Conservation (phyloP, 2,329 filamentous ascomycete species). For the Cladosporium cucumerinum region DNA sequence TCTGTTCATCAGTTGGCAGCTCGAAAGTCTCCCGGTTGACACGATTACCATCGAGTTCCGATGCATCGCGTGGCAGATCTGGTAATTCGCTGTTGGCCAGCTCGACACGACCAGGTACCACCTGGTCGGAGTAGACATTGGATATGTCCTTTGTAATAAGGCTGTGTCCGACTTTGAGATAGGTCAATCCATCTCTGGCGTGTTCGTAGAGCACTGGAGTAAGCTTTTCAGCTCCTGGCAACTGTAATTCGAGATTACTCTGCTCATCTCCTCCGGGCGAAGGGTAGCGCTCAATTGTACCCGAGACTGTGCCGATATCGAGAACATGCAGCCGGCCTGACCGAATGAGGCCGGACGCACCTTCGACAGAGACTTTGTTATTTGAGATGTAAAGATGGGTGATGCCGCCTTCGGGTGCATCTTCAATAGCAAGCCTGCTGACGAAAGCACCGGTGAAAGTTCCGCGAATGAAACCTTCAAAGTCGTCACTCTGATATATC, state of each 20-base stretch:
- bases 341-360: conserved; percentile 51
- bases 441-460: conserved; percentile 50
- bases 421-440: conserved; percentile 54
- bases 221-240: conserved; percentile 54
- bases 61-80: conserved; percentile 19
- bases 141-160: conserved; percentile 45
- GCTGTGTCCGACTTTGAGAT: conserved; percentile 54
- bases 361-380: conserved; percentile 56
- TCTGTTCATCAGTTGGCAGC: conserved; percentile 25
- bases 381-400: conserved; percentile 59
- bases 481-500: conserved; percentile 44
- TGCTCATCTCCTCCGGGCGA: conserved; percentile 23
- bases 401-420: conserved; percentile 52
- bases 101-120: conserved; percentile 29
- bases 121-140: conserved; percentile 17
- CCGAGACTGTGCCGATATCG: conserved; percentile 52
- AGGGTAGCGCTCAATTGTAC: conserved; percentile 26
- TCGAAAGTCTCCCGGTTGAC: conserved; percentile 24
- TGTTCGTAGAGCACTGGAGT: conserved; percentile 48
- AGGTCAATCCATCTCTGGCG: conserved; percentile 44
- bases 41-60: conserved; percentile 33
- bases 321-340: conserved; percentile 53
- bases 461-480: conserved; percentile 52
- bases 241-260: conserved; percentile 26
- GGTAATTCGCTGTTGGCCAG: conserved; percentile 28